Conservation (phyloP, 2,329 filamentous ascomycete species). For the Colletotrichum truncatum region DNA sequence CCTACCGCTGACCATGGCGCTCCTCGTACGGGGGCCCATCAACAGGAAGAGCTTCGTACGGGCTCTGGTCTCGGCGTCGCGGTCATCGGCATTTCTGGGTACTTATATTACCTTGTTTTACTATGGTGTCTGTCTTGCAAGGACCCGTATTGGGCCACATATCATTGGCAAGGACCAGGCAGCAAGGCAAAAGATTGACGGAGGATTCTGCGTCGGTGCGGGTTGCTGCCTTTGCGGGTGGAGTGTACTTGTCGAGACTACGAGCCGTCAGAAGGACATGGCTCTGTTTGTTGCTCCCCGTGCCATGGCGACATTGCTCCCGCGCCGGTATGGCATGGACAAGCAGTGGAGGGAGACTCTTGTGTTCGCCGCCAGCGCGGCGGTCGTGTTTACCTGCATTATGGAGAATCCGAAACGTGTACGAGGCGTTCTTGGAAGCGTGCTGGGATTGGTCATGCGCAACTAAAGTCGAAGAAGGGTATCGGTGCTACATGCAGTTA, state of each 20-base stretch:
- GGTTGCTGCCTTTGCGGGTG: constrained; percentile 83
- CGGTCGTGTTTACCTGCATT: constrained; percentile 75
- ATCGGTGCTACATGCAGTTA: too few species aligned
- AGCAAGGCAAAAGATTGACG: constrained; percentile 62
- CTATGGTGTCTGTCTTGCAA: constrained; percentile 82
- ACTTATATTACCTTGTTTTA: constrained; percentile 84
- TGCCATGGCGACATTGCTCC: constrained; percentile 78
- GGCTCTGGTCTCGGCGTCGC: constrained; percentile 67
- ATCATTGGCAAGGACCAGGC: constrained; percentile 64
- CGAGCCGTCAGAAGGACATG: constrained; percentile 75
- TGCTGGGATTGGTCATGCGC: constrained; percentile 62
- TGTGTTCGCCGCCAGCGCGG: constrained; percentile 73
- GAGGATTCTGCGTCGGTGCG: constrained; percentile 73
- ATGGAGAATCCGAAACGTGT: constrained; percentile 70
- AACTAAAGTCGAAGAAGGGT: constrained; percentile 33
- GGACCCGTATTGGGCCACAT: constrained; percentile 77
- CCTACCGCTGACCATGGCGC: constrained; percentile 75
- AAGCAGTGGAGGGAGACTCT: constrained; percentile 74
- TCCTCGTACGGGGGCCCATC: constrained; percentile 63
- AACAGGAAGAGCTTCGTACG: constrained; percentile 52
- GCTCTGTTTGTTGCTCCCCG: constrained; percentile 83
- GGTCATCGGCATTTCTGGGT: constrained; percentile 81
- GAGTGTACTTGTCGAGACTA: constrained; percentile 79
- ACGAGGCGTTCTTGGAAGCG: constrained; percentile 72
- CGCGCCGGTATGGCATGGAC: constrained; percentile 70